phyloP scores from a whole-genome alignment of 1,284 basidiomycete genomes.

The Macrocybe sp. region DNA sequence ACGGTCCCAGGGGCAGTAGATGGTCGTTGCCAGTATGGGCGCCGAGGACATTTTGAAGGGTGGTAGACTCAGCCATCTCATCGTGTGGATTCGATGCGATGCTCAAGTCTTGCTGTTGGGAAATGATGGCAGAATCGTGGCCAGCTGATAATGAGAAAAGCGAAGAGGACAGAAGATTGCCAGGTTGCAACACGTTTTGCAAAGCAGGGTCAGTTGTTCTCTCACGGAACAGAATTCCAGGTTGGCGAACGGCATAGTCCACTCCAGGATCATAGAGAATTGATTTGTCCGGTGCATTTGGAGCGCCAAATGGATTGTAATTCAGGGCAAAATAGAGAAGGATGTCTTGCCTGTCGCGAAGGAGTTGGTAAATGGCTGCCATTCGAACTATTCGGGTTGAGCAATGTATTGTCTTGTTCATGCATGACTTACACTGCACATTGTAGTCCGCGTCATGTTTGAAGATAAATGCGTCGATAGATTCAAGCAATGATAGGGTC shows the following conservation, averaged over 20 bases:
- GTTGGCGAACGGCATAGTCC: not conserved
- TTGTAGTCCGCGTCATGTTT: constrained; percentile 9
- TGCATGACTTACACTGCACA: constrained; percentile 12
- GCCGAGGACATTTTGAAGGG: no score
- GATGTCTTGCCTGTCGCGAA: constrained; percentile 12
- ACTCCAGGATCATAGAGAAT: constrained; percentile 6
- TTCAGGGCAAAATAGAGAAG: constrained; percentile 11
- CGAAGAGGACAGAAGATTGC: no score
- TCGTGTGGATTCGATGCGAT: no score
- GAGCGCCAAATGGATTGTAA: constrained; percentile 5
- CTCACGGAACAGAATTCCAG: not conserved
- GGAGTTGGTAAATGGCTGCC: constrained; percentile 11
- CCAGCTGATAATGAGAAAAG: no score
- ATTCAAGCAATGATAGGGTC: constrained; percentile 12
- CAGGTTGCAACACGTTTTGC: no score
- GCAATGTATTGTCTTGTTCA: not conserved
- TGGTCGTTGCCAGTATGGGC: no score
- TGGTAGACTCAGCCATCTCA: no score
- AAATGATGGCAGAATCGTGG: no score
- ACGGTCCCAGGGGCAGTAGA: no score
- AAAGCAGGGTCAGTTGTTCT: no score
- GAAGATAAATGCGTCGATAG: constrained; percentile 9
- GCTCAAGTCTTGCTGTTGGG: no score
- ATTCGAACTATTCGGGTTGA: constrained; percentile 10
- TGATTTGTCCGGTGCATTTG: constrained; percentile 2